Conservation (phyloP, 148 eudicot genomes). For the Fagopyrum tataricum region DNA sequence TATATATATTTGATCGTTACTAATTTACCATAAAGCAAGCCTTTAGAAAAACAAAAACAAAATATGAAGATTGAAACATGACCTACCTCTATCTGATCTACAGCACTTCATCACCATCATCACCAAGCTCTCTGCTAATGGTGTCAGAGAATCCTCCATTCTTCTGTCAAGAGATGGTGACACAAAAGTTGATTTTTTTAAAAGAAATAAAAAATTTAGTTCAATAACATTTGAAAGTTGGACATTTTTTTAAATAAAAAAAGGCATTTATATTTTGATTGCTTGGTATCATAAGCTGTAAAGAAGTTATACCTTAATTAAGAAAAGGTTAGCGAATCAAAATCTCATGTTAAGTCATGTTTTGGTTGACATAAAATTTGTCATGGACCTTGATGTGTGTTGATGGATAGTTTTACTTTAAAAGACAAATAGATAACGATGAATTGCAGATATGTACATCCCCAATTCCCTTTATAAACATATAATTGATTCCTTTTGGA, state of each 20-base stretch:
- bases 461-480: too few relatives aligned
- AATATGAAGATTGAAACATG: not conserved
- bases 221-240: not conserved
- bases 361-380: not conserved
- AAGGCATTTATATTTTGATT: not conserved
- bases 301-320: not conserved
- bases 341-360: not conserved
- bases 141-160: conserved; percentile 10
- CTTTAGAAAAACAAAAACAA: not conserved
- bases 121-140: not conserved
- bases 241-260: not conserved
- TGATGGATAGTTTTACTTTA: not conserved
- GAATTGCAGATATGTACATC: not conserved
- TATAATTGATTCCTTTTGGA: conserved; percentile 7
- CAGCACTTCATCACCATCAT: not conserved
- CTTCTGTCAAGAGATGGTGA: not conserved
- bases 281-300: not conserved
- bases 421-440: not conserved
- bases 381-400: not conserved
- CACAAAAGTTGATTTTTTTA: not conserved
- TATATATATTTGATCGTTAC: not conserved
- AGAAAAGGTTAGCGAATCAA: not conserved
- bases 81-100: not conserved
- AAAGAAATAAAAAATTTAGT: too few relatives aligned
- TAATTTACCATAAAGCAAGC: not conserved